Percentiles rank a stretch among this genome's conserved stretches.
phyloP scores from a whole-genome alignment of 306 rosid species.

The Medicago truncatula region DNA sequence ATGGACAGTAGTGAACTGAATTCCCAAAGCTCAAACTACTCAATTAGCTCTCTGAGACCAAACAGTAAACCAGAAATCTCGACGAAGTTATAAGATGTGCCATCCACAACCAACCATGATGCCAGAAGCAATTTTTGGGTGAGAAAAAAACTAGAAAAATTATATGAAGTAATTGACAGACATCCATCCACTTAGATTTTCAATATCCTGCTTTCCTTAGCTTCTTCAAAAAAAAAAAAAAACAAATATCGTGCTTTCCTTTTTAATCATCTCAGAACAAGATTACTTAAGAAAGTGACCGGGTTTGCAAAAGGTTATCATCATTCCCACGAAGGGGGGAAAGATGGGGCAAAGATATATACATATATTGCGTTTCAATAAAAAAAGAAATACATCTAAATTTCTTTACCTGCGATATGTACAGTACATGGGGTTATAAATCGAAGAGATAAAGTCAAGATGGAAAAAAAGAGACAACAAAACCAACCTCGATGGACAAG shows the following conservation, averaged over 20 bases:
- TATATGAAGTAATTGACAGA: not conserved
- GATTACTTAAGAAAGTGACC: conserved; percentile 26
- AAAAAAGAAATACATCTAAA: not conserved
- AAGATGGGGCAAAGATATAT: conserved; percentile 11
- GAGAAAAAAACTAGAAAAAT: conserved; percentile 22
- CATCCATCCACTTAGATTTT: not conserved
- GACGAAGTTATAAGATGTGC: conserved; percentile 9
- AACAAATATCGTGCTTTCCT: not conserved
- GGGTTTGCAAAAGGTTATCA: conserved; percentile 32
- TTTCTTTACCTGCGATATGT: not conserved
- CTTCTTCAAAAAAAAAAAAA: too few species aligned
- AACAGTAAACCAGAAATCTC: conserved; percentile 22
- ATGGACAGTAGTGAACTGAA: not conserved
- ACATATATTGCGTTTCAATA: conserved; percentile 1
- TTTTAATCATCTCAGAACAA: not conserved
- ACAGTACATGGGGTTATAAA: not conserved
- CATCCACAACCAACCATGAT: conserved; percentile 7
- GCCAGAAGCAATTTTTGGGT: conserved; percentile 8
- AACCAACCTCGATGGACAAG: conserved; percentile 91
- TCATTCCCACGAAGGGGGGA: conserved; percentile 6
- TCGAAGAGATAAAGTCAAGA: conserved; percentile 27
- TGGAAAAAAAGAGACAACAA: conserved; percentile 12
- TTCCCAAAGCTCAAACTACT: conserved; percentile 25
- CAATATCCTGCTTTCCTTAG: not conserved
- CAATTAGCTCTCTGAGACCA: conserved; percentile 30